phyloP scores from a whole-genome alignment of 2,329 filamentous ascomycete species.

The Gnomoniopsis sp. region DNA sequence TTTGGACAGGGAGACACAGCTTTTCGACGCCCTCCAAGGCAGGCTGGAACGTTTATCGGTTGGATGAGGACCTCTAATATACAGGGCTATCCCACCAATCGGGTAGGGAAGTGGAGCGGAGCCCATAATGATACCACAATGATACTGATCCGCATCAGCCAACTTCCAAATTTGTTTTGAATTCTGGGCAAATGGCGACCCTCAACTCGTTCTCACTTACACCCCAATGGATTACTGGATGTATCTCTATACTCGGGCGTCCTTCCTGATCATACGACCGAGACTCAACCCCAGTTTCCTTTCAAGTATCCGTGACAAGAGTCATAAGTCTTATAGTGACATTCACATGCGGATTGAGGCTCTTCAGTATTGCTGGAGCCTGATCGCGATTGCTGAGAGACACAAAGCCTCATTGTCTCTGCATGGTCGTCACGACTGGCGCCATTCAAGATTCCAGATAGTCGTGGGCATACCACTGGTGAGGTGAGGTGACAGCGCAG shows the following conservation, averaged over 20 bases:
- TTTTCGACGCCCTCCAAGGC: slow-evolving; percentile 64
- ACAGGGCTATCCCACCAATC: slow-evolving; percentile 1
- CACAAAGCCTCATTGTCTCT: background rate
- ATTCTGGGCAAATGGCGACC: background rate
- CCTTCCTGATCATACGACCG: background rate
- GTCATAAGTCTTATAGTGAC: background rate
- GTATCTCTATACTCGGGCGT: background rate
- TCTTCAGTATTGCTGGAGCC: background rate
- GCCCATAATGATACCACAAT: slow-evolving; percentile 12
- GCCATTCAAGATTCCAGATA: background rate
- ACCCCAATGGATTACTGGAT: background rate
- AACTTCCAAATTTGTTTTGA: background rate
- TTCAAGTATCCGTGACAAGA: background rate
- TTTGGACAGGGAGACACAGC: slow-evolving; percentile 62
- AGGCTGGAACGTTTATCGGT: slow-evolving; percentile 56
- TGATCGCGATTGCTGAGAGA: background rate
- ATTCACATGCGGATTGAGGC: too few species aligned
- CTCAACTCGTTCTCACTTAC: background rate
- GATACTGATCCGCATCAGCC: slow-evolving; percentile 3
- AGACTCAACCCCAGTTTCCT: background rate
- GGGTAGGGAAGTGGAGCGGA: background rate
- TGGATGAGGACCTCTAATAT: slow-evolving; percentile 17
- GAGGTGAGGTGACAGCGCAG: slow-evolving; percentile 1
- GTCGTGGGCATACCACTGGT: background rate
- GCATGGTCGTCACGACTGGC: background rate